Percentiles rank a stretch among this genome's conserved stretches.
These are phyloP conservation scores for Cymbopogon citratus DNA, from an alignment of 176 grass and related monocot genomes.

Conservation along the genomic window DNA sequence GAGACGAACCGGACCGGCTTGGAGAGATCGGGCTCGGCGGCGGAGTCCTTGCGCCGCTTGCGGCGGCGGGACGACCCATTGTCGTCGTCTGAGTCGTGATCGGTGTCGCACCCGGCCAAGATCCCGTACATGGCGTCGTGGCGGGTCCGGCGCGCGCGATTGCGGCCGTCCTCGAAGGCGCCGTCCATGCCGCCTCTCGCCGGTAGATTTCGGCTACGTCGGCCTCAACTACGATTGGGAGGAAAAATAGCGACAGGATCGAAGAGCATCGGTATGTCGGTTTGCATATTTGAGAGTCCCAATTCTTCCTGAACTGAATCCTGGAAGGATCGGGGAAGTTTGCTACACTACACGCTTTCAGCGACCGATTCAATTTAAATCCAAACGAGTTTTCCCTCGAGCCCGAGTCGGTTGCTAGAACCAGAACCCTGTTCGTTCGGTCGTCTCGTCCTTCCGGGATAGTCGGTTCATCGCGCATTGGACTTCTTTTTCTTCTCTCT, in stretches of 20 bases:
- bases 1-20: conserved; percentile 48
- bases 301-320: too few species aligned
- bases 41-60: conserved; percentile 22
- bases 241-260: not conserved
- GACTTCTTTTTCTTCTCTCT: too few species aligned
- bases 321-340: too few species aligned
- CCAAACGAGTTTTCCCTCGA: too few species aligned
- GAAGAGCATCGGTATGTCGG: too few species aligned
- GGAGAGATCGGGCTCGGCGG: conserved; percentile 29
- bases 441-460: too few species aligned
- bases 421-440: too few species aligned
- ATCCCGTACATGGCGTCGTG: conserved; percentile 50
- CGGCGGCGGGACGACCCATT: not conserved
- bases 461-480: too few species aligned
- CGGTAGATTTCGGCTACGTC: not conserved
- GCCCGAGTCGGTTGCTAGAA: too few species aligned
- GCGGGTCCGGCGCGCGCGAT: conserved; percentile 37
- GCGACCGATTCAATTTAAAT: too few species aligned
- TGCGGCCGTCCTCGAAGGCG: conserved; percentile 12
- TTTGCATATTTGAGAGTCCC: too few species aligned
- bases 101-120: conserved; percentile 36
- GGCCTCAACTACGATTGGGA: not conserved
- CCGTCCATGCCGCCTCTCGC: conserved; percentile 18
- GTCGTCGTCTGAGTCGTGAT: not conserved
- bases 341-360: too few species aligned